Evolutionary conservation across 768 basidiomycete species (phyloP), one percentile per base, ranked within the genome.

Genomic region (Pisolithus albus): DNA sequence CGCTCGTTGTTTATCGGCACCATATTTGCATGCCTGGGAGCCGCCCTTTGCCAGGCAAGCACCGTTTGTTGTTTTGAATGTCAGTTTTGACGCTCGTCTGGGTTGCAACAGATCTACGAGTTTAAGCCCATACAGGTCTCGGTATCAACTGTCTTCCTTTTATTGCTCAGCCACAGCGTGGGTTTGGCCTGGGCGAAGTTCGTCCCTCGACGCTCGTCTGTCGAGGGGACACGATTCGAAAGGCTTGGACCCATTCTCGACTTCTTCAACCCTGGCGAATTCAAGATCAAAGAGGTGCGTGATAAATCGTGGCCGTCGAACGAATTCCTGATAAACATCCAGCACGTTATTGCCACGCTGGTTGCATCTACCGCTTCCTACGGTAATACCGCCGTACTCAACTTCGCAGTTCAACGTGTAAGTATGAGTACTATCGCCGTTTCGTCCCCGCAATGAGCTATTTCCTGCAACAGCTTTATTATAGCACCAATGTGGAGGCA

Each of bases 331-430:
- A 43, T 43, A 32, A 16, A n/a, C 21, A n/a, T 53, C 18, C 51
- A 84, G 80, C 82, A 84, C 57, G 81, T 77, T 21, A 67, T 80
- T 21, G 72, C 81, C 15, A 75, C 80, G 13, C 64, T 83, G 11
- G 72, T 82, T 2, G 78, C 82, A 4, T 76, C 79, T 2, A 80
- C 80, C 0, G 81, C 81, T 8, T 69, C 82, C 2, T 68, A 60
- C 24, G 78, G 78, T 7, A 79, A 75, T 50, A 67, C 75, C 8
- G 75, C 81, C 0, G 80, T 84, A 8, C 66, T 70, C 51, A 83
- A 83, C 52, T 83, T 85, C 52, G 79, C 79, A 1, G 81, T 82
- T 0, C 81, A 82, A 60, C 69, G 72, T 53, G 82, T 81, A 54
- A 44, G 67, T 58, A 4, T 44, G 24, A 4, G 15, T 32, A 9